phyloP scores from a whole-genome alignment of 371 early-diverging fungal species.

The Syncephalastrum monosporum region DNA sequence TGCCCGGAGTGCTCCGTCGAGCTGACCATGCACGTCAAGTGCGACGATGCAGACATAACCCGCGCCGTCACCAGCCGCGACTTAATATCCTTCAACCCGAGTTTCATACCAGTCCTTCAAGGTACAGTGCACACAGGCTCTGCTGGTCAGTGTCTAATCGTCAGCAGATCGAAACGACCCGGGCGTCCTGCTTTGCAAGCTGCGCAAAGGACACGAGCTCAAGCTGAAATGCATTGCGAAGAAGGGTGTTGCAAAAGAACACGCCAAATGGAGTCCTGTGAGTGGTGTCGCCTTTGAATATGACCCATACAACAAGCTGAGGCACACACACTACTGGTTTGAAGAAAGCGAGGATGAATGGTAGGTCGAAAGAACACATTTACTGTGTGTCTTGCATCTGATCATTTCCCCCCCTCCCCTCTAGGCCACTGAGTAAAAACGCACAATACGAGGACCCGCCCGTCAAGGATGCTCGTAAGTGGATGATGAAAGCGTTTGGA shows the following conservation, averaged over 20 bases:
- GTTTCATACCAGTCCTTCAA: constrained; percentile 75
- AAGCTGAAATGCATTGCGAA: constrained; percentile 86
- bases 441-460: constrained; percentile 69
- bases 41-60: constrained; percentile 68
- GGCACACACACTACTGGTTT: constrained; percentile 95
- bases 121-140: constrained; percentile 29
- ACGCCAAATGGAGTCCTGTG: constrained; percentile 99
- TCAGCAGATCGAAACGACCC: constrained; percentile 56
- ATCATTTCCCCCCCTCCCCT: too few species aligned
- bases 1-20: constrained; percentile 93
- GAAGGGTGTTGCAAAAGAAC: constrained; percentile 96
- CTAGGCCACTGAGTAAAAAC: constrained; percentile 74
- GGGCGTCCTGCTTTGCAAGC: constrained; percentile 89
- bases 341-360: constrained; percentile 91
- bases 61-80: constrained; percentile 81
- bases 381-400: neutral
- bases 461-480: constrained; percentile 59
- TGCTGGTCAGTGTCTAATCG: neutral
- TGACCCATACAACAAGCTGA: constrained; percentile 94
- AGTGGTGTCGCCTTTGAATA: constrained; percentile 95
- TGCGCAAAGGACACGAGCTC: constrained; percentile 92
- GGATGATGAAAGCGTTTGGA: neutral
- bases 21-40: constrained; percentile 82
- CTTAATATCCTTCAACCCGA: constrained; percentile 74
- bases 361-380: constrained; percentile 32